Evolutionary conservation across 2,329 filamentous ascomycete genomes (phyloP).

Genomic region (Arthroderma uncinatum): DNA sequence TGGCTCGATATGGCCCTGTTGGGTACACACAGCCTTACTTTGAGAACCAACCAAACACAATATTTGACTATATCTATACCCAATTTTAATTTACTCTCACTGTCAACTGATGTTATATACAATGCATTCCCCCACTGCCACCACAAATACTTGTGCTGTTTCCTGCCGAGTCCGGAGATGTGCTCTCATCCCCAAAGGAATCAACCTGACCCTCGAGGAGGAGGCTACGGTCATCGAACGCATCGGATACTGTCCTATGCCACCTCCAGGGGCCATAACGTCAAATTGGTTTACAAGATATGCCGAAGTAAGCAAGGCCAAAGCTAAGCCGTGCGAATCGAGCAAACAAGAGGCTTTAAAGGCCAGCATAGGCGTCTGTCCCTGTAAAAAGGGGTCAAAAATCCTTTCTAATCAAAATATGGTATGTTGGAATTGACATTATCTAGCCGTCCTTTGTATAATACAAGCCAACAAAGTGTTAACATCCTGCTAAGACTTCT

Average conservation of each 20-base stretch:
- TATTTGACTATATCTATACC: not conserved
- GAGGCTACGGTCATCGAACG: conserved; percentile 6
- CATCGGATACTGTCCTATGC: conserved; percentile 8
- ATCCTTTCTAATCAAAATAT: not conserved
- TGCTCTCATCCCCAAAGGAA: conserved; percentile 7
- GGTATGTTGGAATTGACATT: not conserved
- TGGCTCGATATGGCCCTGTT: not conserved
- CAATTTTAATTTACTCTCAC: not conserved
- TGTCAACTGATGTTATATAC: not conserved
- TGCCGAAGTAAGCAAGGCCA: not conserved
- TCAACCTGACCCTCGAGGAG: conserved; percentile 6
- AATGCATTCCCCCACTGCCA: not conserved
- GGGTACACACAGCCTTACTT: not conserved
- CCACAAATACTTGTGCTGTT: not conserved
- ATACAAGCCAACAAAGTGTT: not conserved
- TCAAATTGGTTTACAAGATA: conserved; percentile 1
- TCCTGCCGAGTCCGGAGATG: not conserved
- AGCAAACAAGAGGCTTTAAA: not conserved
- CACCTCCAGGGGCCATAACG: not conserved
- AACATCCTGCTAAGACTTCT: not conserved
- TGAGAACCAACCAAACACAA: not conserved
- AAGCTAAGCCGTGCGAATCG: not conserved
- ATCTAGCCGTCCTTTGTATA: not conserved
- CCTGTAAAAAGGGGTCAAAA: not conserved
- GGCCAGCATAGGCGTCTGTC: not conserved